These are phyloP conservation scores for Alnus glutinosa DNA, from an alignment of 306 rosid genomes.

Conservation along the genomic window DNA sequence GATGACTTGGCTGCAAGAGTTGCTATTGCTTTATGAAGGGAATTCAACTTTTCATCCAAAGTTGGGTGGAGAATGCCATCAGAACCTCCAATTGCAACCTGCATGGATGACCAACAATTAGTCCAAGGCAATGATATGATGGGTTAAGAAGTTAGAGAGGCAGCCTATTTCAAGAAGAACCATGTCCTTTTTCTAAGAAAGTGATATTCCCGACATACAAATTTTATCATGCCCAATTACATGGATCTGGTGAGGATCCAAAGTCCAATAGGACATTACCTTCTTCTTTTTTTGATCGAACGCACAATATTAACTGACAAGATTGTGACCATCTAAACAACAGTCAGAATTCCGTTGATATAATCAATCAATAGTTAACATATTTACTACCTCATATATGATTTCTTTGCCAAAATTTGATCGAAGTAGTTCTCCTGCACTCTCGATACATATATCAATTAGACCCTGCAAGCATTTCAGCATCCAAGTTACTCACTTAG, in stretches of 20 bases:
- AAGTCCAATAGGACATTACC: neutral
- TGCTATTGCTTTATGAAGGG: constrained; percentile 67
- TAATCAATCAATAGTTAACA: neutral
- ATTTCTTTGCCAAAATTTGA: constrained; percentile 93
- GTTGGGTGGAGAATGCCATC: constrained; percentile 73
- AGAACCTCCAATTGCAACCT: constrained; percentile 81
- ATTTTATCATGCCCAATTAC: neutral
- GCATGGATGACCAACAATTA: constrained; percentile 18
- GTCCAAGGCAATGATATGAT: neutral
- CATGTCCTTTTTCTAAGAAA: neutral
- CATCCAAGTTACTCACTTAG: constrained; percentile 7
- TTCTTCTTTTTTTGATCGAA: neutral
- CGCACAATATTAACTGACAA: constrained; percentile 19
- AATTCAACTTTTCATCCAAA: constrained; percentile 63
- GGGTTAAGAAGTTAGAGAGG: neutral
- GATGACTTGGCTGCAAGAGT: constrained; percentile 64
- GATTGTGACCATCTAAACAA: constrained; percentile 6
- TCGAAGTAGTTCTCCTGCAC: constrained; percentile 62
- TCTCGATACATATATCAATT: constrained; percentile 64
- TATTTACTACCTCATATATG: constrained; percentile 70
- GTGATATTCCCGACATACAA: neutral
- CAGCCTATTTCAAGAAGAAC: neutral
- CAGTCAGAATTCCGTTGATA: neutral
- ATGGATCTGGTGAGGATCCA: neutral
- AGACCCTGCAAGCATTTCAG: constrained; percentile 60